A percentile compares a stretch with the other conserved stretches of the same genome.
phyloP scores from a whole-genome alignment of 139 green algal species.

The Micractinium conductrix region DNA sequence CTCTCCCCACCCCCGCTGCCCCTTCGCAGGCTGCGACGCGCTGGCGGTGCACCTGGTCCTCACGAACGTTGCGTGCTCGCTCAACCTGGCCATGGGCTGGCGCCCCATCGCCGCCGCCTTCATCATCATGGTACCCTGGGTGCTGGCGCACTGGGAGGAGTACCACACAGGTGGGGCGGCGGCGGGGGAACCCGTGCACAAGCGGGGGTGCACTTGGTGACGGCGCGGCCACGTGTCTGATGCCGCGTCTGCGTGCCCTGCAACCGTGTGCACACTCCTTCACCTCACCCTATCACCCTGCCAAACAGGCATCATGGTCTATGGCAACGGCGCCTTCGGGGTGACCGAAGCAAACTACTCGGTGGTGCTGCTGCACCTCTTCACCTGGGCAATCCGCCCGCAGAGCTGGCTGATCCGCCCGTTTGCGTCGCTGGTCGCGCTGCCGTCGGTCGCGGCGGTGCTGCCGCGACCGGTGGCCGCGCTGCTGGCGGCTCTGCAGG shows the following conservation, averaged over 20 bases:
- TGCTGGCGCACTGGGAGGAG: conserved; percentile 92
- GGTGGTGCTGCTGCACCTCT: conserved; percentile 68
- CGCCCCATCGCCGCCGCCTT: conserved; percentile 41
- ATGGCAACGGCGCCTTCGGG: conserved; percentile 83
- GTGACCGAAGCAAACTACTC: conserved; percentile 90
- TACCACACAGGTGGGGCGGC: conserved; percentile 79
- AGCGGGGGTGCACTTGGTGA: no score
- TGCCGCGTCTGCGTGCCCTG: background rate
- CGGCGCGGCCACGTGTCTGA: background rate
- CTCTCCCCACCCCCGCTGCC: no score
- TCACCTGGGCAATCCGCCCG: conserved; percentile 42
- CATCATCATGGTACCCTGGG: conserved; percentile 79
- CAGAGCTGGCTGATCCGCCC: conserved; percentile 22
- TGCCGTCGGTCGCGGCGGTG: background rate
- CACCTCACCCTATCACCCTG: background rate
- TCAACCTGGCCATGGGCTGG: conserved; percentile 38
- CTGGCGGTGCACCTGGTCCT: conserved; percentile 84
- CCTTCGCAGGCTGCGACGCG: conserved; percentile 64
- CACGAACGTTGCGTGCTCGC: conserved; percentile 50
- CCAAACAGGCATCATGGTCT: conserved; percentile 73
- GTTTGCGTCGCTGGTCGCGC: conserved; percentile 6
- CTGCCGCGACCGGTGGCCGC: background rate
- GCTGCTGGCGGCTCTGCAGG: conserved; percentile 11
- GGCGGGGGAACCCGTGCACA: background rate
- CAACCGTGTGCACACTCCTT: background rate